phyloP scores from a whole-genome alignment of 1,284 basidiomycete genomes.

The Xerocomus nothofagi region DNA sequence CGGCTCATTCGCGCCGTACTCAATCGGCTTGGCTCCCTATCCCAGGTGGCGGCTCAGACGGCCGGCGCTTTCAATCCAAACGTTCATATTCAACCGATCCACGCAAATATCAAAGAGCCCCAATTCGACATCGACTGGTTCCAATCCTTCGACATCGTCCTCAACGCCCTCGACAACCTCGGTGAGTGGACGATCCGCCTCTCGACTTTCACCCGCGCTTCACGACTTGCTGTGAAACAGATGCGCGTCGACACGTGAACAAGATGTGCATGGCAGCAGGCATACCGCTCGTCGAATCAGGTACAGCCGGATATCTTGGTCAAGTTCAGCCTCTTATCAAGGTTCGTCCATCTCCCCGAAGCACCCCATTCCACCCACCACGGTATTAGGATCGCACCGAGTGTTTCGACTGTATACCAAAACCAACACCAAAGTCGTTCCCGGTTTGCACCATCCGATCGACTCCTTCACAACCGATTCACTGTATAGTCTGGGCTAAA shows the following conservation, averaged over 20 bases:
- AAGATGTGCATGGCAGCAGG: slow-evolving; percentile 93
- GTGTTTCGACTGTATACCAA: slow-evolving; percentile 91
- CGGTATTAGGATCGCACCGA: slow-evolving; percentile 71
- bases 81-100: slow-evolving; percentile 85
- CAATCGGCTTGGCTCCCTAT: slow-evolving; percentile 1
- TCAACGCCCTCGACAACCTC: slow-evolving; percentile 96
- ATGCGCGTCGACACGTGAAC: slow-evolving; percentile 93
- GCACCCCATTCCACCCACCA: slow-evolving; percentile 1
- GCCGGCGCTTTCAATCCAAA: slow-evolving; percentile 92
- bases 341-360: slow-evolving; percentile 38
- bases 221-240: slow-evolving; percentile 38
- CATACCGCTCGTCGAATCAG: slow-evolving; percentile 93
- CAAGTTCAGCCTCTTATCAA: slow-evolving; percentile 78
- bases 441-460: slow-evolving; percentile 99
- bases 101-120: slow-evolving; percentile 94
- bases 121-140: slow-evolving; percentile 94
- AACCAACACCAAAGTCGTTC: slow-evolving; percentile 90
- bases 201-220: not conserved
- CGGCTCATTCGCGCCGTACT: not conserved
- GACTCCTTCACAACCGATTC: slow-evolving; percentile 95
- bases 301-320: slow-evolving; percentile 94
- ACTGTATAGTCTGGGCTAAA: slow-evolving; percentile 99
- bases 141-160: slow-evolving; percentile 84
- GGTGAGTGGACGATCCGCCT: slow-evolving; percentile 54
- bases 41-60: slow-evolving; percentile 83